phyloP scores from a whole-genome alignment of 208 protist genomes.

The Balamuthia mandrillaris region DNA sequence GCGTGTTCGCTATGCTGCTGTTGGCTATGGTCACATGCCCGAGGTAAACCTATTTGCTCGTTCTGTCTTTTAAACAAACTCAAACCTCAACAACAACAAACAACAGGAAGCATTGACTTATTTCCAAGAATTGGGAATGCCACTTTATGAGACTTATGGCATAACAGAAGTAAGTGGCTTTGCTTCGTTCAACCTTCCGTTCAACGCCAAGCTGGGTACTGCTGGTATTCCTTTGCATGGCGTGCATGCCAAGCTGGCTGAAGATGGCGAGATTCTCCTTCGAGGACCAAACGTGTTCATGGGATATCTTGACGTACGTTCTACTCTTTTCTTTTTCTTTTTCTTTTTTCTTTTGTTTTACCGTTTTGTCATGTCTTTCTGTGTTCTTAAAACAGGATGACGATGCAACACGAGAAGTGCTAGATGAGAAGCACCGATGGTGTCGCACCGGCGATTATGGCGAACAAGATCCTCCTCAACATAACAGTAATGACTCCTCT shows the following conservation, averaged over 20 bases:
- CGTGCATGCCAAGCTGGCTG: background rate
- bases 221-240: background rate
- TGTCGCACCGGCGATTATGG: background rate
- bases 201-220: background rate
- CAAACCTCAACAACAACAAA: too few species aligned
- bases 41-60: background rate
- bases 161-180: background rate
- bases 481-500: too few species aligned
- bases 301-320: background rate
- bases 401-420: background rate
- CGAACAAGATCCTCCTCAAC: too few species aligned
- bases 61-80: background rate
- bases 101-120: background rate
- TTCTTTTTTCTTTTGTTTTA: background rate
- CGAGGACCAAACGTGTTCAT: background rate
- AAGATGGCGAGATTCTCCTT: background rate
- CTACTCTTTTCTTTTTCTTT: background rate
- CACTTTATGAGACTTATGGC: background rate
- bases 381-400: background rate
- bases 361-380: background rate
- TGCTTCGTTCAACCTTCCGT: background rate
- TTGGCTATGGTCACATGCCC: background rate
- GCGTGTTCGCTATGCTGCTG: background rate
- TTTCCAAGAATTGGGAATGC: background rate
- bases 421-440: background rate